Conservation (phyloP, 208 protist genomes). For the Endotrypanum monterogeii region DNA sequence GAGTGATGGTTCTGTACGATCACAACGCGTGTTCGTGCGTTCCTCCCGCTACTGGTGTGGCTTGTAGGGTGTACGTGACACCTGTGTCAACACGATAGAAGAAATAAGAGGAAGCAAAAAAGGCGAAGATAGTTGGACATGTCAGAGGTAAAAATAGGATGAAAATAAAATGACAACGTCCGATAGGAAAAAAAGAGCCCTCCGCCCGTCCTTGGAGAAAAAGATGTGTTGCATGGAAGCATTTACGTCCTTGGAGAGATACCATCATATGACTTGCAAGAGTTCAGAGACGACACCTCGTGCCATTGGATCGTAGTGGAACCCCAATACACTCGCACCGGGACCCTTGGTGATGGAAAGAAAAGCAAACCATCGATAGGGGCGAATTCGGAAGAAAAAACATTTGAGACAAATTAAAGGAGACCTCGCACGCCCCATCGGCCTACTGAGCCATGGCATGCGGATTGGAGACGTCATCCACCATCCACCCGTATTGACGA, state of each 20-base stretch:
- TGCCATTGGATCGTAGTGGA: neutral
- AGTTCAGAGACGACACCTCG: neutral
- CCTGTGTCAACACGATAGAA: neutral
- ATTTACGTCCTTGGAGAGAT: too few relatives aligned
- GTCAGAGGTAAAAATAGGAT: neutral
- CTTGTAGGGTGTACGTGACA: neutral
- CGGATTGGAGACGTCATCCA: slow-evolving; percentile 60
- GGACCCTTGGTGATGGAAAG: too few relatives aligned
- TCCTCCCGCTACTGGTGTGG: neutral
- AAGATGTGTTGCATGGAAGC: too few relatives aligned
- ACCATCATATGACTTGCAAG: too few relatives aligned
- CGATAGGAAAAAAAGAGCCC: neutral
- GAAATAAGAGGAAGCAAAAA: neutral
- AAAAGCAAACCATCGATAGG: neutral
- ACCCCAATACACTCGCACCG: neutral
- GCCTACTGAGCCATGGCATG: neutral
- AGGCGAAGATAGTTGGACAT: neutral
- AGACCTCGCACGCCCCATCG: neutral
- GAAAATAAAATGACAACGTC: neutral
- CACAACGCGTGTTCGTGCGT: neutral
- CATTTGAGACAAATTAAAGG: neutral
- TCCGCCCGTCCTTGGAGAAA: neutral
- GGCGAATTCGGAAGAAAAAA: neutral
- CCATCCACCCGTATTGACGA: slow-evolving; percentile 87
- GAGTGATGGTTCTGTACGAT: neutral